Evolutionary conservation across 2,329 filamentous ascomycete species (phyloP), one percentile per base, ranked within the genome.

Genomic region (Xylariaceae sp.): DNA sequence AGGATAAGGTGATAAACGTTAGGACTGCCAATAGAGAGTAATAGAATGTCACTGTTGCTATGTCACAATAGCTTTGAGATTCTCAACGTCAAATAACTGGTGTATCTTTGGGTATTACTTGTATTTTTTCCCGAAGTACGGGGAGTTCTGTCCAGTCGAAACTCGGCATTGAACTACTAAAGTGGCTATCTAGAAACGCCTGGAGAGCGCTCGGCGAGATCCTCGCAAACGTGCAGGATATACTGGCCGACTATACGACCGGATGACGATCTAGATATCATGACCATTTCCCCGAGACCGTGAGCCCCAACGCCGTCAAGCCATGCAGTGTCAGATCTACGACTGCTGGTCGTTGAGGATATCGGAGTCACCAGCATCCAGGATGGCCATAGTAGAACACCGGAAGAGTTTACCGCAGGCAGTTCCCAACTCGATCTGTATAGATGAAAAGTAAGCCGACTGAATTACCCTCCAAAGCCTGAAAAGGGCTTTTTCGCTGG

Each of bases 361-460:
- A 80, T 99, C 95, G 70, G 91, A 96, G 87, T 98, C 90, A 87
- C 93, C 95, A 76, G 93, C 92, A 80, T 99, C 95, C 68, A 98
- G 83, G 75, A 98, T 89, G 71, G 93, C 89, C 90, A 99, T 96
- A 80, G 93, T 96, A 69, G 91, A 93, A 88, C 91, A 96, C 71
- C 92, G 87, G 89, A 96, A 99, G 76, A 99, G 89, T 85, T 98
- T 98, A 85, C 95, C 95, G 83, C 93, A 97, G 70, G 92, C 93
- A 75, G 93, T 98, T 74, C 95, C 95, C 68, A 99, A 86, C 84
- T 98, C 95, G 76, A 98, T 97, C 93, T 98, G 78, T 77, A 74
- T 56, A 56, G 61, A 62, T 61, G 64, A 62, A 59, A 74, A 64
- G 70, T 73, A 68, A 71, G 84, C 89, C 81, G 88, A 85, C 85